Base-by-base conservation (phyloP, 2,329 filamentous ascomycete genomes). In the Aspergillus puulaauensis region DNA sequence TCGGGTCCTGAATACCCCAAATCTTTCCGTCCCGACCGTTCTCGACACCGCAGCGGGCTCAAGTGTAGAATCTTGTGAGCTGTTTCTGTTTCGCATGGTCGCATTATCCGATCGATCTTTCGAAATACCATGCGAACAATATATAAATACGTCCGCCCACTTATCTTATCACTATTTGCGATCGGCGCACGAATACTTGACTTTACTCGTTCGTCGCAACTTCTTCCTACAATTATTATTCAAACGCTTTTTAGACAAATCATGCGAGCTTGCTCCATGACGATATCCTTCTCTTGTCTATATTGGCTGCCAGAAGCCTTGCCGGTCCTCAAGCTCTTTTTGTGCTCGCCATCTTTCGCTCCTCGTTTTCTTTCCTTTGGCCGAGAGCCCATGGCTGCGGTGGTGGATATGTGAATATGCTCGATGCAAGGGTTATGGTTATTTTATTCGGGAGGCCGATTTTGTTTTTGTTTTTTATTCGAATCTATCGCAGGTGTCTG, bases 11-110 rank as follows among this genome's bases (percentile, higher is more conserved):
- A 77, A 59, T 76, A 76, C 52, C 71, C 74, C 49, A 72, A 71
- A 60, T 66, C 68, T 14, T 74, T 75, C 63, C 74, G 75, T 40
- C 66, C 72, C 23, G 74, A 77, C 66, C 73, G 73, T 43, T 59
- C 69, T 23, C 70, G 72, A 59, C 73, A 76, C 65, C 72, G 74
- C 56, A 66, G 68, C 54, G 65, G 70, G 3, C 51, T 77, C 41
- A 71, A 70, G 57, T 77, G 75, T 59, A 67, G 63, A 49, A 68
- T 77, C 60, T 64, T 77, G 59, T 77, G 65, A 77, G 46, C 50
- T 52, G 27, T 21, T 43, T 49, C 50, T 52, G 27, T 21, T 43
- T 49, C 44, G 19, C 31, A 46, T 39, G 19, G 21, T 44, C 14
- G 19, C 46, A 51, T 31, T 45, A 46, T 41, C 31, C 40, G 40